A percentile compares a stretch with the other conserved stretches of the same genome.
Conservation (phyloP, 768 basidiomycete genomes). For the Lenzites betulinus region DNA sequence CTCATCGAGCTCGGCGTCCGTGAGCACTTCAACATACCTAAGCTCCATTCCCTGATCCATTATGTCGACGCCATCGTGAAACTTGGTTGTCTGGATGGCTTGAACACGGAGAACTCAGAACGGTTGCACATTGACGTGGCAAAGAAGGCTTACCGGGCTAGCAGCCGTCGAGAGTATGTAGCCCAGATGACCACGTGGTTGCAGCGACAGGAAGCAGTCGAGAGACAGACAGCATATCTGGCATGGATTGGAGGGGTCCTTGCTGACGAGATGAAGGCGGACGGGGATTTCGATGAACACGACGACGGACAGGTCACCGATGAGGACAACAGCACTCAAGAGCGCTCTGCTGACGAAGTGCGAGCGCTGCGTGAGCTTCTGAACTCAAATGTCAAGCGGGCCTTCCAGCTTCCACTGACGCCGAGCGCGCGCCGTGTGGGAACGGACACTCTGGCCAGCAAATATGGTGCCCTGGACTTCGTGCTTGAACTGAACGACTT, state of each 20-base stretch:
- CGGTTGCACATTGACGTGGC: constrained; percentile 44
- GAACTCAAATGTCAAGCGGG: background rate
- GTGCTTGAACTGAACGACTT: background rate
- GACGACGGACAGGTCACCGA: background rate
- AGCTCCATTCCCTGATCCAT: constrained; percentile 42
- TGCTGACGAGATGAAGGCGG: background rate
- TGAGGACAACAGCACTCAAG: background rate
- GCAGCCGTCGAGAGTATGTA: constrained; percentile 39
- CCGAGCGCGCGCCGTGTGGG: background rate
- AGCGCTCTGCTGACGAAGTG: background rate
- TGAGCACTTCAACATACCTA: constrained; percentile 44
- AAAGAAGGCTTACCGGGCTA: constrained; percentile 39
- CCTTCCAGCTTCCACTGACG: background rate
- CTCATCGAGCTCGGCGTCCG: constrained; percentile 40
- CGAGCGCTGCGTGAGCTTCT: background rate
- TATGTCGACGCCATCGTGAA: constrained; percentile 34
- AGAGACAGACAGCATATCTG: constrained; percentile 22
- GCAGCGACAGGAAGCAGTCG: constrained; percentile 33
- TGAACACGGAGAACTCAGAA: constrained; percentile 43
- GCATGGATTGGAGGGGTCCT: background rate
- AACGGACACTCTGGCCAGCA: background rate
- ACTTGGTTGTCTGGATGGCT: constrained; percentile 42
- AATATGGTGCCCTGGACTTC: background rate
- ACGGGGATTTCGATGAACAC: background rate
- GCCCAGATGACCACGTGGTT: constrained; percentile 44